Conservation (phyloP, 371 early-diverging fungal genomes). For the Rhizopus arrhizus region DNA sequence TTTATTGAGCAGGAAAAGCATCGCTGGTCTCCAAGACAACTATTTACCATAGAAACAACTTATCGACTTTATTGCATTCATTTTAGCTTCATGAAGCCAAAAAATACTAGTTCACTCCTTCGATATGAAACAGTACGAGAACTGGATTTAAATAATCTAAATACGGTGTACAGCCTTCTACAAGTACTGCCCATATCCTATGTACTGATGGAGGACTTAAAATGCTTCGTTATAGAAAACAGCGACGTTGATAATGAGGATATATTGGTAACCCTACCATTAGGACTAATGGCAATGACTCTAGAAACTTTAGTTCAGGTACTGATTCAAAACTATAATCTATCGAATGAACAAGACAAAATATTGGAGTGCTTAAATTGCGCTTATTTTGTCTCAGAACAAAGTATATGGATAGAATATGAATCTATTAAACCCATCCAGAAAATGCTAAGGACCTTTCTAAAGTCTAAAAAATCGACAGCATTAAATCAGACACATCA, state of each 20-base stretch:
- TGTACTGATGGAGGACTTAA: background rate
- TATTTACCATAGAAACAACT: slow-evolving; percentile 28
- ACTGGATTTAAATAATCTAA: slow-evolving; percentile 1
- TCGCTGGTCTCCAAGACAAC: slow-evolving; percentile 33
- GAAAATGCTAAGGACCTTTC: slow-evolving; percentile 5
- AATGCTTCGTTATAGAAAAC: slow-evolving; percentile 1
- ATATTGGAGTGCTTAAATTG: background rate
- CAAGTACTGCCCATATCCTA: background rate
- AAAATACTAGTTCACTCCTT: slow-evolving; percentile 1
- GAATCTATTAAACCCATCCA: background rate
- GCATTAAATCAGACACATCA: too few species aligned
- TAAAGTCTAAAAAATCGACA: background rate
- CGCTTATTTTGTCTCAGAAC: slow-evolving; percentile 4
- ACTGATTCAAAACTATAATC: background rate
- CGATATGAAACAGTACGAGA: background rate
- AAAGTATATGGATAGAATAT: background rate
- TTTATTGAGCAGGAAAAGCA: slow-evolving; percentile 52
- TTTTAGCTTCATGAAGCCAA: slow-evolving; percentile 25
- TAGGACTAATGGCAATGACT: slow-evolving; percentile 1
- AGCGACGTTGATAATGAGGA: background rate
- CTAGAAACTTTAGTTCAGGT: slow-evolving; percentile 8
- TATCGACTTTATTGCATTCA: slow-evolving; percentile 30
- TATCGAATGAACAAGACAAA: background rate
- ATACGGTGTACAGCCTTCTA: background rate
- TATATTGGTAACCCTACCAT: background rate